These are phyloP conservation scores for Aspergillus pseudoglaucus DNA, from an alignment of 2,329 filamentous ascomycete genomes.

Conservation along the genomic window DNA sequence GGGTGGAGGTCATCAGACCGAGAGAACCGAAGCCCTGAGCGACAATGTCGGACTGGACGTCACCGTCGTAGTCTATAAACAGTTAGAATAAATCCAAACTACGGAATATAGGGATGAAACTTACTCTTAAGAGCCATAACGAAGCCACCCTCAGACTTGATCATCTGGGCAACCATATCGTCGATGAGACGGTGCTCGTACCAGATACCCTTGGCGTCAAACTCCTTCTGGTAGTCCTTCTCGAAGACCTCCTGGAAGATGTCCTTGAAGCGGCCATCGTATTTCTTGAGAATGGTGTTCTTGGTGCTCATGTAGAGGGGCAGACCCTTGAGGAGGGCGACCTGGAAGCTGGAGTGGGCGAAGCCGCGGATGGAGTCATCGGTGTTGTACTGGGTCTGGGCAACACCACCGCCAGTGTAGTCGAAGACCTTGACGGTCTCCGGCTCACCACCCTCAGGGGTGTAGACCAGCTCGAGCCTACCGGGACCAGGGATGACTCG, in stretches of 20 bases:
- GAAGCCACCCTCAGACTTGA: slow-evolving; percentile 95
- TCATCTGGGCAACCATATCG: slow-evolving; percentile 99
- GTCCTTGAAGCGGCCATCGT: slow-evolving; percentile 98
- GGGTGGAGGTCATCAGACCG: slow-evolving; percentile 95
- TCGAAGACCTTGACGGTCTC: slow-evolving; percentile 85
- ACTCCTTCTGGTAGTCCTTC: slow-evolving; percentile 73
- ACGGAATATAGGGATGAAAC: too few species aligned
- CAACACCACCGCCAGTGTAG: slow-evolving; percentile 79
- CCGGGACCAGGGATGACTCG: slow-evolving; percentile 73
- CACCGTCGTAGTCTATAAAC: slow-evolving; percentile 83
- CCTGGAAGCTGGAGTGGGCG: slow-evolving; percentile 93
- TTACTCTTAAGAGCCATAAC: slow-evolving; percentile 97
- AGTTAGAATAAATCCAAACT: slow-evolving; percentile 7
- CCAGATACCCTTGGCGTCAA: slow-evolving; percentile 91
- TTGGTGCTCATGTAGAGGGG: slow-evolving; percentile 99
- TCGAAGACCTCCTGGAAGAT: slow-evolving; percentile 98
- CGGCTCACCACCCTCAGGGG: slow-evolving; percentile 68
- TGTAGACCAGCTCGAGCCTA: slow-evolving; percentile 92
- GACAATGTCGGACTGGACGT: slow-evolving; percentile 97
- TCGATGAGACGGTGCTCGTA: slow-evolving; percentile 99
- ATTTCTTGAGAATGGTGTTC: slow-evolving; percentile 99
- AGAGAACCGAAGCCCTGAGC: slow-evolving; percentile 97
- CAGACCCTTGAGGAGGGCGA: slow-evolving; percentile 76
- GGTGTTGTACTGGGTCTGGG: slow-evolving; percentile 97
- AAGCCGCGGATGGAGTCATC: slow-evolving; percentile 92